phyloP scores from a whole-genome alignment of 2,329 filamentous ascomycete species.

The Talaromyces funiculosus region DNA sequence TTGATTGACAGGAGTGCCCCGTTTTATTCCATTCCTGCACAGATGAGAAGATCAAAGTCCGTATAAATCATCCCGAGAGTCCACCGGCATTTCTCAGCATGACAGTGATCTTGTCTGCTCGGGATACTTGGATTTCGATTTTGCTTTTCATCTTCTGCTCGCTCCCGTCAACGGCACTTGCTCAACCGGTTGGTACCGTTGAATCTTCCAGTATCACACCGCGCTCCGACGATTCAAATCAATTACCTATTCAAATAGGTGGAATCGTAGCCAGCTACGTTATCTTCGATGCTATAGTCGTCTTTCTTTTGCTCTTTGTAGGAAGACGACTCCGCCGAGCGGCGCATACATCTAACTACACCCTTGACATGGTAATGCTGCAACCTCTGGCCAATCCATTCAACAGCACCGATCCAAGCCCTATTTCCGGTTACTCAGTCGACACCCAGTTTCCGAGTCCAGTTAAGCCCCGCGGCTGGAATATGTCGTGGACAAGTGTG shows the following conservation, averaged over 20 bases:
- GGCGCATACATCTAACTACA: constrained; percentile 48
- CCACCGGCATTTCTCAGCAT: constrained; percentile 6
- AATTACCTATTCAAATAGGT: constrained; percentile 72
- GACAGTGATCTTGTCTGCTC: neutral
- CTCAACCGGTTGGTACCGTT: neutral
- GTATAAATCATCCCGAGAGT: constrained; percentile 1
- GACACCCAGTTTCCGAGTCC: constrained; percentile 29
- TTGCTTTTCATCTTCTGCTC: neutral
- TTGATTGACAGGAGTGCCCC: neutral
- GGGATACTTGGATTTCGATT: constrained; percentile 1
- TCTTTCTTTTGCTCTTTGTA: constrained; percentile 59
- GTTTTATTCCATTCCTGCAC: neutral
- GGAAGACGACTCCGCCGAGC: constrained; percentile 50
- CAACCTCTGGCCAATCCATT: constrained; percentile 32
- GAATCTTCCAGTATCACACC: neutral
- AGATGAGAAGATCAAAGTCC: constrained; percentile 3
- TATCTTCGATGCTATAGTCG: constrained; percentile 67
- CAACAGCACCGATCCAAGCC: constrained; percentile 30
- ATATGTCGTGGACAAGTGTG: constrained; percentile 35
- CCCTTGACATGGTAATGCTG: constrained; percentile 54
- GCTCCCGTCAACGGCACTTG: neutral
- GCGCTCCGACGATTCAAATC: constrained; percentile 21
- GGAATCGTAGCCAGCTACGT: constrained; percentile 81
- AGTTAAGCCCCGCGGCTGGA: constrained; percentile 31
- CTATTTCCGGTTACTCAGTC: constrained; percentile 26